Base-by-base conservation (phyloP, 352 stramenopile species). In the Peronosclerospora sorghi region DNA sequence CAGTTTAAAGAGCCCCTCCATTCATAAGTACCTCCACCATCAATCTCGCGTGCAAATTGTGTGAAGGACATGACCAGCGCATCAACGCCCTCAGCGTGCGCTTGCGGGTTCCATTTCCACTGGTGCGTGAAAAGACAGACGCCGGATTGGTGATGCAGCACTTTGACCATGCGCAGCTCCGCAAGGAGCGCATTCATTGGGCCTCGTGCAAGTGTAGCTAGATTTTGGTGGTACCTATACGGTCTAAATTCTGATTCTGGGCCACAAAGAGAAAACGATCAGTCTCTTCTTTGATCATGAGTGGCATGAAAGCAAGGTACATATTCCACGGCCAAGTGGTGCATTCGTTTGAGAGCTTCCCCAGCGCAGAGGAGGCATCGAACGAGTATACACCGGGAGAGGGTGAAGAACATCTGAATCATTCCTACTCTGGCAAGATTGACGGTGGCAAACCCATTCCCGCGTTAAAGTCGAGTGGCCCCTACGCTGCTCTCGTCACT, bases 21-120 rank as follows among this genome's bases (percentile, higher is more conserved):
- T n/a, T n/a, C n/a, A n/a, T n/a, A n/a, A n/a, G n/a, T 41, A 84
- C 71, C 69, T 44, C 79, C 79, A 8, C 73, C 79, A 45, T 92
- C 79, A 51, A 92, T 87, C 62, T 92, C 79, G 10, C 79, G 69
- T 6, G 76, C 76, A 47, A 92, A 92, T 46, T 92, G 79, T 20
- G 65, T 79, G 44, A 92, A 85, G 27, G 72, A 85, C 56, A 86
- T 73, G 18, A 92, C 73, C 20, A 92, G 71, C 39, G 79, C 62
- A 38, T 87, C 70, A 9, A 87, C 60, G 12, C 75, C 76, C 28
- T 89, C 74, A 2, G 59, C 68, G 24, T 87, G 72, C 12, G 72
- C 79, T 34, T 86, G 67, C 14, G 73, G 56, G 27, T 85, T 61
- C 79, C 79, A 92, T 44, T 86, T 83, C 79, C 79, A 92, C 43